Conservation (phyloP, 257 asterid genomes). For the Solanum ossicruentum region DNA sequence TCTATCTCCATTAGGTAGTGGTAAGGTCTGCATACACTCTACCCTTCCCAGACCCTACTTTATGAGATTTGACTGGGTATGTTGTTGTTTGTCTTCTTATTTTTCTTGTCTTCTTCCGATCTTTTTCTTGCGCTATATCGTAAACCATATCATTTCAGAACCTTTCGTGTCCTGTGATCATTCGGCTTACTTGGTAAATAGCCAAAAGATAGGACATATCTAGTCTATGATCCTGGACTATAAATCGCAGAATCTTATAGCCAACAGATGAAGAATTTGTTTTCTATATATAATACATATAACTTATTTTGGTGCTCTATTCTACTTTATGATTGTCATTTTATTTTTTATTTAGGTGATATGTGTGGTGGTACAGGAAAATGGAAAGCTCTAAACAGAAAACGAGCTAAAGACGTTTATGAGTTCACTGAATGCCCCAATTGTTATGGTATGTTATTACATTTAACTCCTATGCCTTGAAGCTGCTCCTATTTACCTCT, state of each 20-base stretch:
- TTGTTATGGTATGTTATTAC: conserved; percentile 65
- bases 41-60: too few relatives aligned
- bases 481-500: background rate
- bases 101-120: background rate
- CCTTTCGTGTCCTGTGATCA: background rate
- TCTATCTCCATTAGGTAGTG: too few relatives aligned
- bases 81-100: background rate
- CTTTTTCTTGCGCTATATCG: background rate
- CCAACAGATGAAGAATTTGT: background rate
- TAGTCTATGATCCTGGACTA: background rate
- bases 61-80: too few relatives aligned
- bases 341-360: conserved; percentile 72
- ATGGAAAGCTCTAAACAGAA: conserved; percentile 97
- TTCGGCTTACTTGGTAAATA: background rate
- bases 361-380: conserved; percentile 99
- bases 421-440: conserved; percentile 97
- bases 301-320: background rate
- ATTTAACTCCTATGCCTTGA: background rate
- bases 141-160: background rate
- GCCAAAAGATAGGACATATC: background rate
- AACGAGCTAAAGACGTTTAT: conserved; percentile 91
- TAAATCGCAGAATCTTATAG: background rate
- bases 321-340: conserved; percentile 19
- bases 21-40: too few relatives aligned
- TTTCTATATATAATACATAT: background rate